Evolutionary conservation across 2,329 filamentous ascomycete species (phyloP).

Genomic region (Colletotrichum tabaci): DNA sequence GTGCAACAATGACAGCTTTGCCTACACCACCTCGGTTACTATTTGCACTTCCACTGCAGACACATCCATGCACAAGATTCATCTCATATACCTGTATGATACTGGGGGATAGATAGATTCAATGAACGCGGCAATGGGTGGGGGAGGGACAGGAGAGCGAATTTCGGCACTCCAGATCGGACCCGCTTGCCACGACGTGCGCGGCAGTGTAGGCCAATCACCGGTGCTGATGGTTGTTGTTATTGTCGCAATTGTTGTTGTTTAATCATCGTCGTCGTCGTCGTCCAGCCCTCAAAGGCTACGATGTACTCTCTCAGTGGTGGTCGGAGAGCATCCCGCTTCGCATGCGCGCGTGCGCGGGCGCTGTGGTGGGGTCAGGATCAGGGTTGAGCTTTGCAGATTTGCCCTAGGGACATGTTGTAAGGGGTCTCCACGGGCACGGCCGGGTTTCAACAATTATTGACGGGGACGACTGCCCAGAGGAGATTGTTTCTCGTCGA

Average conservation of each 20-base stretch:
- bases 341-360: conserved; percentile 19
- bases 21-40: not conserved
- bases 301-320: conserved; percentile 6
- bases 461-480: conserved; percentile 38
- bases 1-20: not conserved
- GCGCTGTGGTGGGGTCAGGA: conserved; percentile 11
- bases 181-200: not conserved
- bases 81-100: not conserved
- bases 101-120: not conserved
- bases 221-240: not conserved
- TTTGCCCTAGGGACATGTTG: conserved; percentile 35
- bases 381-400: conserved; percentile 27
- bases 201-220: not conserved
- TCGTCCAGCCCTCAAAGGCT: conserved; percentile 23
- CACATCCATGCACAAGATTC: conserved; percentile 8
- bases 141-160: not conserved
- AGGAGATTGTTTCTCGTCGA: conserved; percentile 26
- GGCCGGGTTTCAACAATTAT: conserved; percentile 38
- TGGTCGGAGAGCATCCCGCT: conserved; percentile 32
- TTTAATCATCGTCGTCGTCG: not conserved
- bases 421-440: conserved; percentile 34
- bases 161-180: conserved; percentile 6
- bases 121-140: not conserved
- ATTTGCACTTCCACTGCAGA: no score
- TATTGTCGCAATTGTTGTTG: no score